These are phyloP conservation scores for Lotmaria passim DNA, from an alignment of 208 protist genomes.

Conservation along the genomic window DNA sequence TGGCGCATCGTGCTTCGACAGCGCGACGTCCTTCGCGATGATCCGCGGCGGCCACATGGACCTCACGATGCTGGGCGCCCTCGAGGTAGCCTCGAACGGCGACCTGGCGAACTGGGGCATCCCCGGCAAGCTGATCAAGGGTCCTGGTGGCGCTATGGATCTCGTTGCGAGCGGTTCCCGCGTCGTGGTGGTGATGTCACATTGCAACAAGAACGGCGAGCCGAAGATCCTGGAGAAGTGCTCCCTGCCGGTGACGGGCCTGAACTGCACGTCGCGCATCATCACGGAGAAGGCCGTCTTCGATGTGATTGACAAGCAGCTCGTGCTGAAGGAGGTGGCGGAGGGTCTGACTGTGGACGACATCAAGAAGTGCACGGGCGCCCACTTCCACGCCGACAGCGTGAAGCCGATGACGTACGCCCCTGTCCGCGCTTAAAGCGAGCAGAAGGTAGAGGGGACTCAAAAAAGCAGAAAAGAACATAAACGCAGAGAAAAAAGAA, in stretches of 20 bases:
- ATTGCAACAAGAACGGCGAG: constrained; percentile 94
- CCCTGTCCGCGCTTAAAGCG: constrained; percentile 28
- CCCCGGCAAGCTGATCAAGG: constrained; percentile 98
- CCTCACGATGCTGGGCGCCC: constrained; percentile 96
- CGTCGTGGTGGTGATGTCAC: constrained; percentile 98
- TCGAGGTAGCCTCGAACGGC: constrained; percentile 94
- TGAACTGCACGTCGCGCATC: constrained; percentile 91
- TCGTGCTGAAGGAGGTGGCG: constrained; percentile 93
- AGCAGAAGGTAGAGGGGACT: too few relatives aligned
- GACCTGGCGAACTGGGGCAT: constrained; percentile 99
- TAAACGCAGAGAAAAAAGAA: background rate
- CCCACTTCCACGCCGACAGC: constrained; percentile 61
- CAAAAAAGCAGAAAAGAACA: constrained; percentile 12
- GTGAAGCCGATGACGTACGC: constrained; percentile 85
- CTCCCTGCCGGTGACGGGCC: constrained; percentile 93
- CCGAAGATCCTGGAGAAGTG: constrained; percentile 96
- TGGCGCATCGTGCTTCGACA: constrained; percentile 94
- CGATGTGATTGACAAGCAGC: constrained; percentile 87
- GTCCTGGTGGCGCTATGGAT: constrained; percentile 97
- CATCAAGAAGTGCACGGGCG: constrained; percentile 84
- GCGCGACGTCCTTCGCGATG: constrained; percentile 96
- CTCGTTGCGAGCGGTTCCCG: constrained; percentile 91
- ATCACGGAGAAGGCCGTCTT: constrained; percentile 98
- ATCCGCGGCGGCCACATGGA: constrained; percentile 97
- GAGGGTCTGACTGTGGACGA: constrained; percentile 93